Base-by-base conservation (phyloP, 1,139 yeast species). In the Diutina rugosa region DNA sequence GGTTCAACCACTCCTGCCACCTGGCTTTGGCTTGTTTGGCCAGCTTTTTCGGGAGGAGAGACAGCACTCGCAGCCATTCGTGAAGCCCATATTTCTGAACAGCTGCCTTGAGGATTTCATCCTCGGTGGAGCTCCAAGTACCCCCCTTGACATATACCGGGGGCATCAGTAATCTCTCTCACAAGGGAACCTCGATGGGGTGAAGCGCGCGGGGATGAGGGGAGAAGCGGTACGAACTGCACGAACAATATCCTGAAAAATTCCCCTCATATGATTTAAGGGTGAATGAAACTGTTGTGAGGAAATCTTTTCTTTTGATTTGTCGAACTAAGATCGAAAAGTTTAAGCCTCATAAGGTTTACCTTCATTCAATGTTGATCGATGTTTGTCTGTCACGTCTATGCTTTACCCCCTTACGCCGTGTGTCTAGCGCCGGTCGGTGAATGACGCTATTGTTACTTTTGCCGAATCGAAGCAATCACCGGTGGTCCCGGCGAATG, bases 41-140 rank as follows among this genome's bases (percentile, higher is more conserved):
- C 5, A 90, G 84, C 69, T 91, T 93, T 65, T 87, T 84, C 14
- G 90, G 87, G 48, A 93, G 72, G 57, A 93, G 74, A 0, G 97
- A 90, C 2, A 97, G 88, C 4, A 93, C 95, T 56, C 97, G 80
- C 7, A 93, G 82, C 99, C 99, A 93, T 65, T 93, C 97, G 62
- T 88, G 90, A 28, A 90, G 74, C 0, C 99, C 99, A 68, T 93
- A 93, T 66, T 93, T 93, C 55, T 95, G 82, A 2, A 93, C 87
- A 1, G 97, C 97, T 0, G 97, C 96, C 62, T 86, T 84, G 55
- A 93, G 73, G 55, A 91, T 87, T 67, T 89, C 93, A 69, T 91
- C 98, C 65, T 91, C 98, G 8, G 87, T 83, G 65, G 88, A 85
- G 2, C 95, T 84, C 98, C 98, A 91, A 1, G 82, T 84, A 48